These are phyloP conservation scores for Saitozyma sp. DNA, from an alignment of 768 basidiomycete species.

Conservation along the genomic window DNA sequence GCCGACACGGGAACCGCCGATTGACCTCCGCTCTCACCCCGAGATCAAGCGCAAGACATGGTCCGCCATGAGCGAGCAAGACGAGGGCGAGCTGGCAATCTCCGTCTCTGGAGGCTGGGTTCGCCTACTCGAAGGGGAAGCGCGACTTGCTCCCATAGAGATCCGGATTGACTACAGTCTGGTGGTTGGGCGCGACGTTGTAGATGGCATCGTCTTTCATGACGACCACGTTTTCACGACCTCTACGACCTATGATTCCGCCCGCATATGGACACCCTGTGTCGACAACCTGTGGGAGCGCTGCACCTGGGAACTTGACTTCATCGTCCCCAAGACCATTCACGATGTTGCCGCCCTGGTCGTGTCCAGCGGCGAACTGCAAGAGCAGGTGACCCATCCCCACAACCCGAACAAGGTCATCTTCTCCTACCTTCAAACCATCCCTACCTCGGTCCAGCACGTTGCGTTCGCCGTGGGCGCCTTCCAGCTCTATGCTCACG, in stretches of 20 bases:
- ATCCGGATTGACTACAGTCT: slow-evolving; percentile 47
- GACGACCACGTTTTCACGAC: slow-evolving; percentile 77
- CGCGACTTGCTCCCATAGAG: slow-evolving; percentile 51
- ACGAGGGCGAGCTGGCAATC: slow-evolving; percentile 93
- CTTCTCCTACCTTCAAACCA: slow-evolving; percentile 83
- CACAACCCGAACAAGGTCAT: slow-evolving; percentile 91
- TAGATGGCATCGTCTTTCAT: slow-evolving; percentile 47
- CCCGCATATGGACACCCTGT: slow-evolving; percentile 99
- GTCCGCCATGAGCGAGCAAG: slow-evolving; percentile 82
- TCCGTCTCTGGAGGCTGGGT: slow-evolving; percentile 60
- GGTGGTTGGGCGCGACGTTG: slow-evolving; percentile 39
- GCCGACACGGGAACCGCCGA: slow-evolving; percentile 61
- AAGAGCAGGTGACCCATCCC: slow-evolving; percentile 92
- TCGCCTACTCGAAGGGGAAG: slow-evolving; percentile 57
- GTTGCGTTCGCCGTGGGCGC: slow-evolving; percentile 94
- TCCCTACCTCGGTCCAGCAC: slow-evolving; percentile 90
- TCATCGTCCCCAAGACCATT: slow-evolving; percentile 68
- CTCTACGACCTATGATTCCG: slow-evolving; percentile 80
- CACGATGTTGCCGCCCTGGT: slow-evolving; percentile 57
- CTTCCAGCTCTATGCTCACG: slow-evolving; percentile 64
- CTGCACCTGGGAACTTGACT: slow-evolving; percentile 98
- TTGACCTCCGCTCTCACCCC: slow-evolving; percentile 83
- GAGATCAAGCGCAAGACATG: slow-evolving; percentile 91
- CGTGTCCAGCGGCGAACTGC: slow-evolving; percentile 88
- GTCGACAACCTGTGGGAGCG: slow-evolving; percentile 92